Base-by-base conservation (phyloP, 1,284 basidiomycete genomes). In the Ustilago xerochloae region DNA sequence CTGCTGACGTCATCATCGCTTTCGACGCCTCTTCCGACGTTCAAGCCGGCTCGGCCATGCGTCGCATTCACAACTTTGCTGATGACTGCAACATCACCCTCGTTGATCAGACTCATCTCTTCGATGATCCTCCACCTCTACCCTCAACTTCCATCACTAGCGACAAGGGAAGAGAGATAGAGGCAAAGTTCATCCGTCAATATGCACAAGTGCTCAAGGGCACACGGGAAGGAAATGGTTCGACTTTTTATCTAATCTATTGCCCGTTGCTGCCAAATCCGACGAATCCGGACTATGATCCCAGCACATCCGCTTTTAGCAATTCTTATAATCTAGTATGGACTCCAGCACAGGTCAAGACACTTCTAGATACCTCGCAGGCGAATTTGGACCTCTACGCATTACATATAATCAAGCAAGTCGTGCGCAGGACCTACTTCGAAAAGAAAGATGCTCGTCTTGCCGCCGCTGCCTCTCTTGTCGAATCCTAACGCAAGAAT, bases 1-100 rank as follows among this genome's bases (percentile, higher is more conserved):
- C 56, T 4, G 80, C 79, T 1, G 80, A 83, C 55, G 67, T 83
- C 55, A 69, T 83, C 58, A 54, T 82, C 39, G 71, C 79, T 20
- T 81, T 83, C n/a, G 81, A 83, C 60, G 71, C 81, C n/a, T 82
- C 80, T 1, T 82, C 80, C 4, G 80, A 83, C 55, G 79, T 82
- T 24, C 79, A 82, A 68, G 72, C 62, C 9, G 80, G 78, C 15
- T 80, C 80, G 7, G 77, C 79, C 5, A 54, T 81, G 26, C 60
- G 57, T 29, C 72, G 81, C 6, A 63, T 83, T 18, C 68, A 75
- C 61, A 78, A 81, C 38, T 83, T 83, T 63, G 79, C 70, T 10
- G 59, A 64, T 45, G 77, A 83, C 35, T 69, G 75, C 45, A 35
- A 66, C 5, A 53, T 82, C 39, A 39, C 62, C 4, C 66, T 74